Base-by-base conservation (phyloP, 352 stramenopile species). In the Nothophytophthora sp. region DNA sequence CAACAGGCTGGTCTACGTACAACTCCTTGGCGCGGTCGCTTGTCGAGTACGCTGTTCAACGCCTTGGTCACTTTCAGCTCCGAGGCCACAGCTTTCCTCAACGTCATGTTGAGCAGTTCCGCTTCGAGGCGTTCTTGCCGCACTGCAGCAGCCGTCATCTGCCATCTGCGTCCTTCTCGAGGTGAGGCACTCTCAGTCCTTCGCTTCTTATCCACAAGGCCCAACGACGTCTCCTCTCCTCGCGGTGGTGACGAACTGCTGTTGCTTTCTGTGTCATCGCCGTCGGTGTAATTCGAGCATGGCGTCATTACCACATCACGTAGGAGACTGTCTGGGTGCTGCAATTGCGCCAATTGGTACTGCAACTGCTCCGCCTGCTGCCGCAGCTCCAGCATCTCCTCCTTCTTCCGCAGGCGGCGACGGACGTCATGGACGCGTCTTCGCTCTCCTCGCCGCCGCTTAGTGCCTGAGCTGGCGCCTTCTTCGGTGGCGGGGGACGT, bases 61-160 rank as follows among this genome's bases (percentile, higher is more conserved):
- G 53, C 50, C 45, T 50, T 62, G 29, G 46, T 38, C 38, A 48
- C 38, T 44, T 35, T 24, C 15, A 29, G 45, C 24, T 61, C 44
- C 10, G 28, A 35, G 13, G 38, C 10, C 30, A 61, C 37, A 8
- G 37, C 45, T 20, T 34, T 50, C 37, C 37, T 43, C 1, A 56
- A 32, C 4, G 45, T 45, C 37, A 40, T 29, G 10, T 56, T 61
- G 16, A 55, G 29, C 19, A 50, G 23, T 12, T 61, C 45, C 8
- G 53, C 44, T 11, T 61, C n/a, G 3, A 61, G 0, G 12, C 37
- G 46, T 22, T 41, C 24, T 39, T 53, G 33, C 12, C 42, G 50
- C 27, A 23, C 29, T 4, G 33, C 15, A 8, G 50, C 40, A 12
- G 50, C 41, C 36, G 28, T 47, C 22, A 23, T 24, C 33, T 53